phyloP scores from a whole-genome alignment of 2,329 filamentous ascomycete species.

The Paraconiothyrium sp. region DNA sequence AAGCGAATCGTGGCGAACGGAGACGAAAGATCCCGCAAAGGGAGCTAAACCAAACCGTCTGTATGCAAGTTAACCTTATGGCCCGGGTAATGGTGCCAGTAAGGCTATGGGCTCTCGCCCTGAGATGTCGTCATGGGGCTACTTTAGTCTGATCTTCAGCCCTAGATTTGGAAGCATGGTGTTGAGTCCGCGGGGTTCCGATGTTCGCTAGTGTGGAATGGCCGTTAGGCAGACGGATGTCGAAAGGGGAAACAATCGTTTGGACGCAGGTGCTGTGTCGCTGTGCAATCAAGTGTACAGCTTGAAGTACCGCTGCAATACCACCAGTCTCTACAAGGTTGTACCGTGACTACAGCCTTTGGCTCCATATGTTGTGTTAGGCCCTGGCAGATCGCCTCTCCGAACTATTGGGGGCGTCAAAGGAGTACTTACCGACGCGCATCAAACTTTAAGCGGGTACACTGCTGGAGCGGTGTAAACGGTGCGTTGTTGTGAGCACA shows the following conservation, averaged over 20 bases:
- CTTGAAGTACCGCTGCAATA: neutral
- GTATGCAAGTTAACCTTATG: neutral
- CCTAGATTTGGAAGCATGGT: conserved; percentile 7
- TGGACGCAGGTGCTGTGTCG: no score
- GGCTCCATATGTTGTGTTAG: neutral
- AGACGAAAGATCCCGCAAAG: neutral
- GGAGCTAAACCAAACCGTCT: neutral
- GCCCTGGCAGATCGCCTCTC: neutral
- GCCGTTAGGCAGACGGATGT: no score
- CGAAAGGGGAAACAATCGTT: no score
- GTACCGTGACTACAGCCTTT: neutral
- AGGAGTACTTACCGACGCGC: neutral
- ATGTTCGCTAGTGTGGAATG: neutral
- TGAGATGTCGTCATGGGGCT: neutral
- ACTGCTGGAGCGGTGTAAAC: neutral
- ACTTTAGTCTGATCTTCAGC: neutral
- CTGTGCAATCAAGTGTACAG: neutral
- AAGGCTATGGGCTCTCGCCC: neutral
- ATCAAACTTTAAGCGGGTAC: neutral
- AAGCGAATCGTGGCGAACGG: neutral
- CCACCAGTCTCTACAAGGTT: neutral
- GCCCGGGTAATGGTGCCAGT: neutral
- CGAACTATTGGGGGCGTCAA: neutral
- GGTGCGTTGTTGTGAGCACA: neutral
- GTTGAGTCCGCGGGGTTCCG: neutral